Evolutionary conservation across 139 green algal genomes (phyloP).

Genomic region (Volvox africanus): DNA sequence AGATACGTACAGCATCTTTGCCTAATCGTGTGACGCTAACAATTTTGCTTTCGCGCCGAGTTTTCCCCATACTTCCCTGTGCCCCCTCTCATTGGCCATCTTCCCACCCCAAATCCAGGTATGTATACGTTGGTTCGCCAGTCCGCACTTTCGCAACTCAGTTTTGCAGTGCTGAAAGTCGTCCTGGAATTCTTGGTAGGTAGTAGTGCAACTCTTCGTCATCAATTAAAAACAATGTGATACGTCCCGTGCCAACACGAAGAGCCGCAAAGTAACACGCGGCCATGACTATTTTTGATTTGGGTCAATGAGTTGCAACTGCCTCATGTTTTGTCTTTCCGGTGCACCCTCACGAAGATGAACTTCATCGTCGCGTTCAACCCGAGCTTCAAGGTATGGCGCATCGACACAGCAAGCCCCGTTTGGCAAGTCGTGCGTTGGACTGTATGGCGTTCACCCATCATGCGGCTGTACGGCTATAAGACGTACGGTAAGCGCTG

Average conservation of each 20-base stretch:
- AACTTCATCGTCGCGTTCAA: slow-evolving; percentile 39
- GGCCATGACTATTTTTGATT: not conserved
- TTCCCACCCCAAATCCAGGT: not conserved
- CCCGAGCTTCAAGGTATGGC: not conserved
- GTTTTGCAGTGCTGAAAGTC: not conserved
- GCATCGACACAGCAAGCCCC: not conserved
- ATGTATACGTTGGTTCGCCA: slow-evolving; percentile 41
- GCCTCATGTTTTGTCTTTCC: not conserved
- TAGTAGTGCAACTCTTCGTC: not conserved
- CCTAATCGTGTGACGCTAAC: not conserved
- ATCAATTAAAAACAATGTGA: not conserved
- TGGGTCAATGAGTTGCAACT: not conserved
- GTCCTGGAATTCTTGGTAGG: slow-evolving; percentile 13
- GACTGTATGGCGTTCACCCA: slow-evolving; percentile 22
- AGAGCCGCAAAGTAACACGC: not conserved
- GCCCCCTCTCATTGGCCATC: not conserved
- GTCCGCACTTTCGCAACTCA: not conserved
- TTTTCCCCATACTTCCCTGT: not conserved
- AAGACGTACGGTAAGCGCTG: slow-evolving; percentile 15
- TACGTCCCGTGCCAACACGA: not conserved
- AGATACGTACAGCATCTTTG: not conserved
- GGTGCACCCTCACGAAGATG: not conserved
- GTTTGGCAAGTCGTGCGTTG: slow-evolving; percentile 18
- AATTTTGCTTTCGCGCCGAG: not conserved
- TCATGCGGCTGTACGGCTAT: slow-evolving; percentile 38